Base-by-base conservation (phyloP, 345 rosid species). In the Salix udensis region DNA sequence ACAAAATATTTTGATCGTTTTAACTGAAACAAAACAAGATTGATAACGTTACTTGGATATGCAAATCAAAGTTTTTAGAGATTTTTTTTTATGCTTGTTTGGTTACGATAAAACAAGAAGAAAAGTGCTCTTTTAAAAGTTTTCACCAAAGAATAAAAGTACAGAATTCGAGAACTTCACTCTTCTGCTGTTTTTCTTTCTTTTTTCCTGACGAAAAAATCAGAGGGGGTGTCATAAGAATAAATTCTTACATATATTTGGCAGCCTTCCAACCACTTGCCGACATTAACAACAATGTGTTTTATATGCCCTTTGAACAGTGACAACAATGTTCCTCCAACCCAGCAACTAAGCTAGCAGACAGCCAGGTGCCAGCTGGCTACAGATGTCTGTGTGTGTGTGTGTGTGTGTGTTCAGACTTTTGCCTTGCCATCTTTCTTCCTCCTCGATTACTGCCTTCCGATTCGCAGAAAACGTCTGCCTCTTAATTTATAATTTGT, bases 281-380 rank as follows among this genome's bases (percentile, higher is more conserved):
- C 6, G 37, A 48, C 53, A 48, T 15, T 48, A 15, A 48, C 53
- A 48, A 48, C 19, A 48, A 48, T 13, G 15, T 15, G 44, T 9
- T 40, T 40, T 40, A 13, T 4, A 46, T 15, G 19, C 12, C 44
- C 19, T 6, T 65, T 16, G 16, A 65, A 65, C 16, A 58, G 39
- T 36, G 68, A 7, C 31, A 42, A 15, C 6, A 62, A 24, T 15
- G 13, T 77, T n/a, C 10, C 16, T 77, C 64, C 48, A 64, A 64
- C 77, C 71, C 39, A 40, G 26, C 31, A 42, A 34, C 14, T 21
- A 62, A 60, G 67, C 28, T 68, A 75, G 1, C 58, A 52, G n/a
- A 36, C 53, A 78, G 80, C 66, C 82, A 76, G 62, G 18, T 78
- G 86, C 77, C 86, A 78, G 75, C 86, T 84, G 82, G 70, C 86